phyloP scores from a whole-genome alignment of 129 eudicot genomes.

The Sambucus nigra region DNA sequence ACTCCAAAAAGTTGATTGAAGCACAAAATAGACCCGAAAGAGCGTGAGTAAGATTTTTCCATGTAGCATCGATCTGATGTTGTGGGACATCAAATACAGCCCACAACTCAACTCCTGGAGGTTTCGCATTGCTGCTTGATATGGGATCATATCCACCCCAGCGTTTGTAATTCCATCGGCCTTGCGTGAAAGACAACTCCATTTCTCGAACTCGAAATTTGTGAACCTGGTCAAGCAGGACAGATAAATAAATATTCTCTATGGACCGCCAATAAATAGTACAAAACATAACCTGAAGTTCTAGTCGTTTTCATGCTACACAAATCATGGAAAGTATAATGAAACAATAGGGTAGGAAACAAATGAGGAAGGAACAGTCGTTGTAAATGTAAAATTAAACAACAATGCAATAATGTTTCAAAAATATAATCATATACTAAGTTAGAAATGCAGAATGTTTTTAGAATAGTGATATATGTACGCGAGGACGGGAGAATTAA shows the following conservation, averaged over 20 bases:
- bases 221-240: constrained; percentile 54
- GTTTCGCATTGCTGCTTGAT: constrained; percentile 78
- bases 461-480: too few species aligned
- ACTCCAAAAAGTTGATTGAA: constrained; percentile 85
- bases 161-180: constrained; percentile 92
- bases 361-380: not conserved
- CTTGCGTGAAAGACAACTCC: constrained; percentile 97
- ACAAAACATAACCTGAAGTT: not conserved
- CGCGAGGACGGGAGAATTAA: too few species aligned
- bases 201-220: constrained; percentile 72
- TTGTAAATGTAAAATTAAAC: too few species aligned
- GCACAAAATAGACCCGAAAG: constrained; percentile 99
- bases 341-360: not conserved
- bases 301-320: constrained; percentile 14
- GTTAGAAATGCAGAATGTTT: not conserved
- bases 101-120: constrained; percentile 98
- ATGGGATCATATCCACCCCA: constrained; percentile 98
- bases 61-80: constrained; percentile 71
- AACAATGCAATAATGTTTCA: not conserved
- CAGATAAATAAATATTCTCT: constrained; percentile 6
- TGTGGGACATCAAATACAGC: constrained; percentile 84
- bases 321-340: constrained; percentile 7
- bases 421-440: not conserved
- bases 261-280: not conserved
- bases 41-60: constrained; percentile 93